phyloP scores from a whole-genome alignment of 1,284 basidiomycete species.

The Ustilago loliicola region DNA sequence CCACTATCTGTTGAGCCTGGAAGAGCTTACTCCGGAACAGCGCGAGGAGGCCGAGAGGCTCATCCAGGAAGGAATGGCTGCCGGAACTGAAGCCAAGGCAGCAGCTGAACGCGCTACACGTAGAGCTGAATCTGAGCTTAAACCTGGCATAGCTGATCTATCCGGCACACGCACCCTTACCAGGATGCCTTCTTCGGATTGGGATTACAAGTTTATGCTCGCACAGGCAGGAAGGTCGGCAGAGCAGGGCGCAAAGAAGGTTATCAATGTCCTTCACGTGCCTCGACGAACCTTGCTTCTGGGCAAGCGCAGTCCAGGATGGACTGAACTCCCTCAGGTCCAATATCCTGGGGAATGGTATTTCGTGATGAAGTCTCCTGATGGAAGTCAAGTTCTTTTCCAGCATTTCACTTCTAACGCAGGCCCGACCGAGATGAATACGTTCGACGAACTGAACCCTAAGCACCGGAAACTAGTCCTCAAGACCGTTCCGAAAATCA shows the following conservation, averaged over 20 bases:
- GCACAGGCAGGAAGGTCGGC: not conserved
- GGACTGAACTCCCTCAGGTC: not conserved
- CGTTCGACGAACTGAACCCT: too few species aligned
- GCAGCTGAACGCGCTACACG: too few species aligned
- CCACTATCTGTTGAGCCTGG: too few species aligned
- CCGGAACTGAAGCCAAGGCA: too few species aligned
- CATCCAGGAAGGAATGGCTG: not conserved
- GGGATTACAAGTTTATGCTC: not conserved
- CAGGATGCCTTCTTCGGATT: too few species aligned
- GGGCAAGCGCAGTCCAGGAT: slow-evolving; percentile 6
- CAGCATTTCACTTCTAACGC: too few species aligned
- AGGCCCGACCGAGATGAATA: too few species aligned
- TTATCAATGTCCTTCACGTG: not conserved
- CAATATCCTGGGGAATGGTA: not conserved
- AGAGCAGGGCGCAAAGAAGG: not conserved
- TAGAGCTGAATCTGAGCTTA: too few species aligned
- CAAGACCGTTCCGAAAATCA: too few species aligned
- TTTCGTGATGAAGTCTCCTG: not conserved
- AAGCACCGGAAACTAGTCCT: too few species aligned
- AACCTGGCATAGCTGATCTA: too few species aligned
- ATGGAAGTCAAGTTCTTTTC: not conserved
- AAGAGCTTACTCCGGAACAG: not conserved
- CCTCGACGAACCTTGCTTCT: not conserved
- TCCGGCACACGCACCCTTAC: too few species aligned
- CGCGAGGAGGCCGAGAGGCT: not conserved